Evolutionary conservation across 2,329 filamentous ascomycete species (phyloP).

Genomic region (Talaromyces sp.): DNA sequence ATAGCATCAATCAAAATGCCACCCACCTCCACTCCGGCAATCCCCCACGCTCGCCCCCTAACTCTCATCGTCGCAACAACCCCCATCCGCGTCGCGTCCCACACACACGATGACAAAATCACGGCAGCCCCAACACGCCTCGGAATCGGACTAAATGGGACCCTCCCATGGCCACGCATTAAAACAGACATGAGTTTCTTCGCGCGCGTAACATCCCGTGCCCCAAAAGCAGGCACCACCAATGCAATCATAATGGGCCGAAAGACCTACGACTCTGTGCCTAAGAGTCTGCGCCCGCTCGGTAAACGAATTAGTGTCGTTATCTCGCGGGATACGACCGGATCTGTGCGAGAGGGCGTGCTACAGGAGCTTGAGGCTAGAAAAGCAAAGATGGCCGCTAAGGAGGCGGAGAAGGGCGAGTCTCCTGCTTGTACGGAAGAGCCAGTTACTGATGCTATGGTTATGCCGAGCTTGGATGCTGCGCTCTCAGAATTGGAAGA

Average conservation of each 20-base stretch:
- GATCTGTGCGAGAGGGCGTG: slow-evolving; percentile 35
- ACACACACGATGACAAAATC: slow-evolving; percentile 53
- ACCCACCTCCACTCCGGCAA: slow-evolving; percentile 19
- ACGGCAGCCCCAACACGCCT: slow-evolving; percentile 80
- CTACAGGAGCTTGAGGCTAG: slow-evolving; percentile 38
- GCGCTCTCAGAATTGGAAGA: slow-evolving; percentile 52
- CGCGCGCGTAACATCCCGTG: slow-evolving; percentile 78
- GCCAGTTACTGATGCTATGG: slow-evolving; percentile 47
- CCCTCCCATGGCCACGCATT: slow-evolving; percentile 85
- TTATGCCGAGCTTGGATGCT: slow-evolving; percentile 60
- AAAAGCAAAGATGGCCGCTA: slow-evolving; percentile 25
- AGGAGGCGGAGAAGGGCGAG: slow-evolving; percentile 7
- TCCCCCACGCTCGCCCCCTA: slow-evolving; percentile 54
- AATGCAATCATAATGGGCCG: slow-evolving; percentile 96
- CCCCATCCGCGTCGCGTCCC: slow-evolving; percentile 52
- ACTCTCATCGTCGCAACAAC: slow-evolving; percentile 95
- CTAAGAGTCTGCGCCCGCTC: slow-evolving; percentile 74
- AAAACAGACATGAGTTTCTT: slow-evolving; percentile 96
- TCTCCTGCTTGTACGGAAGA: too few species aligned
- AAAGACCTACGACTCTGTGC: slow-evolving; percentile 94
- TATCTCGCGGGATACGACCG: slow-evolving; percentile 58
- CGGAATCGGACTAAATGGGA: slow-evolving; percentile 80
- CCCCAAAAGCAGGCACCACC: slow-evolving; percentile 28
- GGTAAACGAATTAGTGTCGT: slow-evolving; percentile 80
- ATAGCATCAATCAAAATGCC: slow-evolving; percentile 22